A percentile compares a stretch with the other conserved stretches of the same genome.
phyloP scores from a whole-genome alignment of 805 yeast species.

The Brettanomyces nanus region DNA sequence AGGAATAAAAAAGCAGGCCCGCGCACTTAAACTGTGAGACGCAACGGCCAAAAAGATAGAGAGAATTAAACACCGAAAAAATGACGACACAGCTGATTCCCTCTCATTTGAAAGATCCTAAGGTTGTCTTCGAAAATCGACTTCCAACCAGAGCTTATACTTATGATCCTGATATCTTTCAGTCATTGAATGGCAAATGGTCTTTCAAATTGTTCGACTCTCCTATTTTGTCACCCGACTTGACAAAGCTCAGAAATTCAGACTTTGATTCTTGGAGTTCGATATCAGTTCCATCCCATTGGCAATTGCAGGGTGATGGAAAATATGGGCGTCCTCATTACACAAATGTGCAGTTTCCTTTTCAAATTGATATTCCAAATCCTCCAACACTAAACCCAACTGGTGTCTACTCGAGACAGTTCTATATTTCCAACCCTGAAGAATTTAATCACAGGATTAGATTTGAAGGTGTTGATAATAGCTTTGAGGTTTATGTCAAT shows the following conservation, averaged over 20 bases:
- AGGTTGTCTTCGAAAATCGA: background rate
- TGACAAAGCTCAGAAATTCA: background rate
- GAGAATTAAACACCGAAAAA: no score
- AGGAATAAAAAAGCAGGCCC: no score
- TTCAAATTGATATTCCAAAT: conserved; percentile 1
- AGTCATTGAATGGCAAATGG: conserved; percentile 2
- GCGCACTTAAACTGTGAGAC: no score
- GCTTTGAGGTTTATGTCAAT: background rate
- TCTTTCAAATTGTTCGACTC: background rate
- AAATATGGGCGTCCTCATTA: conserved; percentile 1
- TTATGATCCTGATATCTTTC: background rate
- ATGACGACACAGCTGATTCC: background rate
- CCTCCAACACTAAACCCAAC: conserved; percentile 1
- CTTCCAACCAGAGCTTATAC: conserved; percentile 2
- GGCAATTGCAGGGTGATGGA: background rate
- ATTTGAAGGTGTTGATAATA: conserved; percentile 2
- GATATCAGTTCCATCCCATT: conserved; percentile 1
- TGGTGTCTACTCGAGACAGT: background rate
- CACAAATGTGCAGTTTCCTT: background rate
- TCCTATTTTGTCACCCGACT: background rate
- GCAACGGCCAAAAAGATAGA: no score
- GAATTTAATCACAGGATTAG: background rate
- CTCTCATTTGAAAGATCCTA: background rate
- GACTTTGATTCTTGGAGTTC: background rate
- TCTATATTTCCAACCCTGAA: background rate